Base-by-base conservation (phyloP, 805 yeast genomes). In the Monosporozyma servazzii region DNA sequence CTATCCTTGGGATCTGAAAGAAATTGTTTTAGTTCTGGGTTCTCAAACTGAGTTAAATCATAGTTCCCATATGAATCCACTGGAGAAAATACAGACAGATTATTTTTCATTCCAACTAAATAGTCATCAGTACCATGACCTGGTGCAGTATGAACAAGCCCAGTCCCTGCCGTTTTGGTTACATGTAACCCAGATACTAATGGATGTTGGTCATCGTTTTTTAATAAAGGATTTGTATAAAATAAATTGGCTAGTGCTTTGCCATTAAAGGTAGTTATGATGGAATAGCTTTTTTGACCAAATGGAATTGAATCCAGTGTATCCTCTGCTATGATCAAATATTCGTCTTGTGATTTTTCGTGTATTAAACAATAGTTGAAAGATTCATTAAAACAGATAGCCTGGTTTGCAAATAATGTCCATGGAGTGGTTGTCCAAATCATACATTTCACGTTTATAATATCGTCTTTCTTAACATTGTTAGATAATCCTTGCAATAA, bases 391-490 rank as follows among this genome's bases (percentile, higher is more conserved):
- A 85, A 75, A 45, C 93, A 83, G 43, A 93, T 80, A 0, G 97
- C 97, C 55, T 77, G 75, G 63, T 93, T 93, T 0, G 96, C 83
- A 4, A 88, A 86, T 31, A 93, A 73, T 0, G 99, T 93, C 99
- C 99, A 93, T 0, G 99, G 97, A 1, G 99, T 93, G 1, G 96
- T 90, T 0, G 99, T 93, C 99, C 99, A 93, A 51, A 93, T 88
- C 54, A 86, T 61, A 6, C 74, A 76, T 21, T 54, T 49, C 1
- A 74, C 41, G 1, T 60, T 49, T 1, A 29, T 47, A 10, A 57
- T 23, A 5, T n/a, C 15, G 10, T 44, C 33, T 29, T 21, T 9
- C 8, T 31, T 37, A 8, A 21, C 29, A 20, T 23, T 13, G 3
- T 33, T 33, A 21, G 11, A 13, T 15, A 39, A 27, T 2, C 43